Conservation (phyloP, 2,329 filamentous ascomycete genomes). For the Nemania sp. region DNA sequence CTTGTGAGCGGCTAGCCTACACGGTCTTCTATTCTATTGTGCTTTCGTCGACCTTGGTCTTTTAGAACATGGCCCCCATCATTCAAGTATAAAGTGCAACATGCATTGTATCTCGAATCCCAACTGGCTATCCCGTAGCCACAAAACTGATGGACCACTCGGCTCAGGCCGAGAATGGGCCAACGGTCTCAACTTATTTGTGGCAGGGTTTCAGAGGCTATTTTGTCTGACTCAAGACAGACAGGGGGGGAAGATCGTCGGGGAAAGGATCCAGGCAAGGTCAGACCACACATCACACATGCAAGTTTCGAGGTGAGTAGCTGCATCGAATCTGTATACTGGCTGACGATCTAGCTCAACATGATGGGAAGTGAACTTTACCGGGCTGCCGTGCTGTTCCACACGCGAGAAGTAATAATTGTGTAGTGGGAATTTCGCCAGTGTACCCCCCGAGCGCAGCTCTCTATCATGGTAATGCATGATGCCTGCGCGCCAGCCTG, state of each 20-base stretch:
- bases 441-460: not conserved
- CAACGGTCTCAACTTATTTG: conserved; percentile 33
- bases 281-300: conserved; percentile 7
- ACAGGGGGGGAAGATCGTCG: conserved; percentile 15
- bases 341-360: not conserved
- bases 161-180: conserved; percentile 39
- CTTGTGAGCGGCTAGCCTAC: too few species aligned
- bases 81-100: too few species aligned
- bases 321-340: not conserved
- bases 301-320: not conserved
- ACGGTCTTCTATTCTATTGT: not conserved
- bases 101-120: not conserved
- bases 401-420: too few species aligned
- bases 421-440: not conserved
- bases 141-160: conserved; percentile 25
- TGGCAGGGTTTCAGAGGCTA: conserved; percentile 38
- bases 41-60: not conserved
- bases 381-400: not conserved
- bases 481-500: conserved; percentile 20
- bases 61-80: too few species aligned
- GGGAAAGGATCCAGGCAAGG: not conserved
- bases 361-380: not conserved
- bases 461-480: not conserved
- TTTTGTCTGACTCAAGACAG: conserved; percentile 27
- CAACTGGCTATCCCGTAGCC: conserved; percentile 28